Base-by-base conservation (phyloP, 306 rosid species). In the Amphicarpaea edgeworthii region DNA sequence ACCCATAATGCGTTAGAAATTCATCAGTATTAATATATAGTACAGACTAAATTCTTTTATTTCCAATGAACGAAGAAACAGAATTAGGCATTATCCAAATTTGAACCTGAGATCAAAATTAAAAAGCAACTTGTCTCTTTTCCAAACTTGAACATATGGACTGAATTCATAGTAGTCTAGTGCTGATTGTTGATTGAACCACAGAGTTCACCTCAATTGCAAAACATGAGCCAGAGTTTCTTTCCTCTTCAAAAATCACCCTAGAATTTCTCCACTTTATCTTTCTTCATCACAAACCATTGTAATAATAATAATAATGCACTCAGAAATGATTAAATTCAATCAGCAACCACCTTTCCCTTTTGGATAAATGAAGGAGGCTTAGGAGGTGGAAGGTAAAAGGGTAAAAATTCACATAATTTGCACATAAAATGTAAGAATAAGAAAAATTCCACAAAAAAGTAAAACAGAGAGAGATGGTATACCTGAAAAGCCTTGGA, bases 401-500 rank as follows among this genome's bases (percentile, higher is more conserved):
- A 32, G 41, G 68, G 43, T 79, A 30, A 77, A 17, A 62, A 63
- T 17, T 9, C 47, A 77, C 49, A 65, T 45, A 8, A 54, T 45
- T 34, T 32, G 16, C 3, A 23, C 24, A 55, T 50, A 51, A 38
- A 54, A 68, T 73, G 40, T 1, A 78, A 68, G 54, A 72, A 67
- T 19, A 61, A 74, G 16, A 51, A 60, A 68, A 30, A 74, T 23
- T 24, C 16, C 28, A 66, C 49, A 76, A 62, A 59, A 77, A 51
- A 78, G 53, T 24, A 45, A 26, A 12, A 68, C 14, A 51, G 12
- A 38, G n/a, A 26, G 37, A 12, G 60, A 57, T 64, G 79, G 26
- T 79, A 80, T 83, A 92, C 99, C 89, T 95, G 97, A 84, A 95
- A 95, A 82, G 99, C 93, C 86, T 95, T 95, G 24, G 99, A 95